Evolutionary conservation across 257 asterid species (phyloP), one percentile per base, ranked within the genome.

Genomic region (Vinca minor): DNA sequence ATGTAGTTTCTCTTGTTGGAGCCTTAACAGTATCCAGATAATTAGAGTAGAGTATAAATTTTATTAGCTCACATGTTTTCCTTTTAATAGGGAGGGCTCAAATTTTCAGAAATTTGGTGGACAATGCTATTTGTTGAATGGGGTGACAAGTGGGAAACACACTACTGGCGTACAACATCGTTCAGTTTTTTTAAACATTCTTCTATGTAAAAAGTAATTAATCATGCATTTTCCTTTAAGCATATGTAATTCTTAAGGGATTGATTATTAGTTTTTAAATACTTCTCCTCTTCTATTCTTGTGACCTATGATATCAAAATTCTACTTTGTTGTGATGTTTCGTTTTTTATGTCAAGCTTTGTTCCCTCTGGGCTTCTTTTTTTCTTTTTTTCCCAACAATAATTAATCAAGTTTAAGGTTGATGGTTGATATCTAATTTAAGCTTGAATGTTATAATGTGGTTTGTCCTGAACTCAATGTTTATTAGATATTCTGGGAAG

Each of bases 401-500:
- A n/a, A n/a, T n/a, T 56, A 31, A 20, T 38, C 36, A 13, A 18
- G 59, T 21, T 28, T 56, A 20, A 17, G 62, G 17, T 60, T 49
- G 34, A 18, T 12, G 18, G 47, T 36, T 32, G 55, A 48, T 10
- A 9, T 35, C 53, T 49, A 20, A 26, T 60, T 28, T 20, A 1
- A 35, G 13, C 26, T 10, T 14, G n/a, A 53, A 39, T n/a, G 44
- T 18, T 18, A 44, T 45, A 60, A 3, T 48, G 44, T 26, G 18
- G 34, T 57, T 57, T 59, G 50, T 59, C 56, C 72, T 66, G n/a
- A 20, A 88, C 91, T 85, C 77, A 79, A 82, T 79, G 34, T 45
- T 72, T 29, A 56, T 67, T 72, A 81, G 98, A 75, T 72, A 72
- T 81, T 82, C 50, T 92, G 96, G 98, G 96, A 92, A 73, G 95